phyloP scores from a whole-genome alignment of 139 green algal genomes.

The Desmodesmus armatus region DNA sequence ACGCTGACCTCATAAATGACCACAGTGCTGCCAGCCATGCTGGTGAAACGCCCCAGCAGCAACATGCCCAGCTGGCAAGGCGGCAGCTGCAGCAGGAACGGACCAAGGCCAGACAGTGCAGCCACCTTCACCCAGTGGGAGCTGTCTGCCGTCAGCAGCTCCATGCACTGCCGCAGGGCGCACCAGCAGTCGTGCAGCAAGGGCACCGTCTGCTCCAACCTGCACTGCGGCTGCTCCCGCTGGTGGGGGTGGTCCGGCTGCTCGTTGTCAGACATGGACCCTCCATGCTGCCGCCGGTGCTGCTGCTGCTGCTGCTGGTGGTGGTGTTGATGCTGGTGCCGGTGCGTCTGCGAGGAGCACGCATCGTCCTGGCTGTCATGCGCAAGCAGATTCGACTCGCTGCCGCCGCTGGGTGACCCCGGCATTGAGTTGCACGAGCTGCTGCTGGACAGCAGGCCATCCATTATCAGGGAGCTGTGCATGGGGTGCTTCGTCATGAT shows the following conservation, averaged over 20 bases:
- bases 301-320: neutral
- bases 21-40: conserved; percentile 30
- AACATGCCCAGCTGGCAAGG: conserved; percentile 28
- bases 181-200: conserved; percentile 42
- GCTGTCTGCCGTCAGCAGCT: conserved; percentile 34
- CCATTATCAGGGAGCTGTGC: conserved; percentile 37
- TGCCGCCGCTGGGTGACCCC: conserved; percentile 1
- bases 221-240: neutral
- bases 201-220: neutral
- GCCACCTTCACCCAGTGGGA: conserved; percentile 48
- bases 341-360: neutral
- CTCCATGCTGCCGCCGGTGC: neutral
- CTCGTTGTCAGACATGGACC: neutral
- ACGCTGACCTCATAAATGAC: conserved; percentile 42
- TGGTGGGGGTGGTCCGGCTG: neutral
- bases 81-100: conserved; percentile 39
- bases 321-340: neutral
- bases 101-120: conserved; percentile 35
- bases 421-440: neutral
- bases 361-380: neutral
- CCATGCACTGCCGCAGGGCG: conserved; percentile 38
- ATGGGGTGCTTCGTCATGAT: conserved; percentile 42
- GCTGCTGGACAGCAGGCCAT: neutral
- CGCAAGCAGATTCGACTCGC: neutral
- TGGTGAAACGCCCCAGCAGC: conserved; percentile 52